Base-by-base conservation (phyloP, 2,329 filamentous ascomycete genomes). In the Ceratocystis eucalypticola region DNA sequence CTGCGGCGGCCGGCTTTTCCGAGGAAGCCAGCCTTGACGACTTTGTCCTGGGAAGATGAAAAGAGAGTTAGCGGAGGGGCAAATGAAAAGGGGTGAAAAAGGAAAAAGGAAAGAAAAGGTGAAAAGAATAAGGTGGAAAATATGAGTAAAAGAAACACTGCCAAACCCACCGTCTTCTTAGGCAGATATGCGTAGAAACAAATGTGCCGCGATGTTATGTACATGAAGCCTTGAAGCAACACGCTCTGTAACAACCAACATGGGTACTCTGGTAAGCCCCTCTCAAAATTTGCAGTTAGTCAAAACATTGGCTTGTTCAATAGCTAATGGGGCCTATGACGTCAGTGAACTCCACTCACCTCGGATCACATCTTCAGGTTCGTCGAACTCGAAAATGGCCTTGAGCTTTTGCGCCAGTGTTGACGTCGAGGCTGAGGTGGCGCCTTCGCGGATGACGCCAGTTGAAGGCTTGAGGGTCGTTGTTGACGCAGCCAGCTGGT, bases 181-280 rank as follows among this genome's bases (percentile, higher is more conserved):
- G 91, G 91, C n/a, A 97, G 82, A 74, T 96, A 96, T 48, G 94
- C 91, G 74, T 96, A 97, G 75, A 97, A 99, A 76, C 92, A 96
- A 69, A 97, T 88, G 74, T 99, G 94, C 71, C 87, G 88, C 69
- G 88, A 81, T 0, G 94, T 97, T 72, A 99, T 89, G 76, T 97
- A 97, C 82, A 99, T 87, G 74, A 94, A 96, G 5, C 94, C 94
- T 73, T 96, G 91, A 7, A 97, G 81, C 37, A 97, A 79, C 57
- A 96, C 91, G 72, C 88, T 96, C 74, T 96, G 91, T 44, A 97
- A 78, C 48, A 97, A 78, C 86, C 91, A 96, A 76, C 93, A 97
- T 7, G 91, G 89, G 74, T 95, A 96, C 78, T 97, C 93, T 84
- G 74, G 61, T 5, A 37, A 6, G 25, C 37, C 10, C 37, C 10